A percentile compares a stretch with the other conserved stretches of the same genome.
Conservation (phyloP, 1,284 basidiomycete genomes). For the Porodaedalea pini region DNA sequence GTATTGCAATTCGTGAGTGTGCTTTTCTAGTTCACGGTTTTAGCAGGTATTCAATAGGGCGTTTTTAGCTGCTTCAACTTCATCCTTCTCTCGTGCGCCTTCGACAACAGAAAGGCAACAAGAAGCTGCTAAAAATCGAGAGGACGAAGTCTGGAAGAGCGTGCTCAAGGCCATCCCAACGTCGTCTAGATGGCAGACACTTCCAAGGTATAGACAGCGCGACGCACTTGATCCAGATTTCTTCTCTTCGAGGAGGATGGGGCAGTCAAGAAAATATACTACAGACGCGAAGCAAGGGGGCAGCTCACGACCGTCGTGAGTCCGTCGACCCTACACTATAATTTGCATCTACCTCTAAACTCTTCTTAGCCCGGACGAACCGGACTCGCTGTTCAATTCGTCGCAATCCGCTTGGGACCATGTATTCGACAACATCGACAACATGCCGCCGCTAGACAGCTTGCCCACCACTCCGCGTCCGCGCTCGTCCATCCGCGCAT, state of each 20-base stretch:
- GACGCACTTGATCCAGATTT: not conserved
- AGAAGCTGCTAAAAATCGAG: not conserved
- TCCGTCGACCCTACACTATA: not conserved
- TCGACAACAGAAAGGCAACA: not conserved
- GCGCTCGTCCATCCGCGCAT: slow-evolving; percentile 16
- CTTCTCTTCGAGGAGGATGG: slow-evolving; percentile 2
- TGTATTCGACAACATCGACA: slow-evolving; percentile 45
- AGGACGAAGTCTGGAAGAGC: not conserved
- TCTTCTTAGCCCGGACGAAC: not conserved
- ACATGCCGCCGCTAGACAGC: slow-evolving; percentile 26
- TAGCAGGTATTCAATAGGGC: not conserved
- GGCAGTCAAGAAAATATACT: slow-evolving; percentile 10
- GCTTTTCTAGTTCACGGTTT: not conserved
- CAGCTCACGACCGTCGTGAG: not conserved
- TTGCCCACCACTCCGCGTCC: slow-evolving; percentile 14
- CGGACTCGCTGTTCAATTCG: slow-evolving; percentile 11
- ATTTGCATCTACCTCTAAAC: not conserved
- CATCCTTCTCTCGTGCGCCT: not conserved
- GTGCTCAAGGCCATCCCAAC: not conserved
- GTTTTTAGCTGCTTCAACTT: not conserved
- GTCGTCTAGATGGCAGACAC: not conserved
- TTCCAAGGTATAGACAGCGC: not conserved
- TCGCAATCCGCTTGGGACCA: slow-evolving; percentile 51
- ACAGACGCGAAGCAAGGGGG: not conserved
- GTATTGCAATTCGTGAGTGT: slow-evolving; percentile 9